Percentiles rank a stretch among this genome's conserved stretches.
Conservation (phyloP, 495 filamentous ascomycete species). For the Aspergillus haitiensis region DNA sequence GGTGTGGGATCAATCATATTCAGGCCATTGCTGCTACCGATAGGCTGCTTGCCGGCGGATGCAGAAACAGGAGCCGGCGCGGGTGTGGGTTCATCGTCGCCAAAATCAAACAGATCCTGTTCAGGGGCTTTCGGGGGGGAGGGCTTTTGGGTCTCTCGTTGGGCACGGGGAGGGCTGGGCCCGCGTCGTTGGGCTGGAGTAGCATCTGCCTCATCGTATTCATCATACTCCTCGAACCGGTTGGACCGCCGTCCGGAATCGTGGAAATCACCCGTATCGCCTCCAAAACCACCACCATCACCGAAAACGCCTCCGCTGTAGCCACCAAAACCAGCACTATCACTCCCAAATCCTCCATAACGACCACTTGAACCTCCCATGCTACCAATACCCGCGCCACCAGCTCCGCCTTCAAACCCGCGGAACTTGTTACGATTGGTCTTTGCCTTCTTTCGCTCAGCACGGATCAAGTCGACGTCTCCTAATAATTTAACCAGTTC, state of each 20-base stretch:
- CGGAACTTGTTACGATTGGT: slow-evolving; percentile 89
- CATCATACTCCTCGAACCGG: slow-evolving; percentile 95
- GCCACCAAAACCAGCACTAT: slow-evolving; percentile 69
- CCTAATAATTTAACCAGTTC: slow-evolving; percentile 90
- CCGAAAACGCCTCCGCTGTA: slow-evolving; percentile 89
- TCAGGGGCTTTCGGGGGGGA: slow-evolving; percentile 78
- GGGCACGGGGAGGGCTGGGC: slow-evolving; percentile 39
- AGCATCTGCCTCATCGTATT: slow-evolving; percentile 78
- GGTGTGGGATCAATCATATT: slow-evolving; percentile 53
- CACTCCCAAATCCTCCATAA: slow-evolving; percentile 90
- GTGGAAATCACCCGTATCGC: slow-evolving; percentile 66
- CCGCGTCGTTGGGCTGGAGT: slow-evolving; percentile 48
- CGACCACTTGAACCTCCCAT: slow-evolving; percentile 52
- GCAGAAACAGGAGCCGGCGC: slow-evolving; percentile 32
- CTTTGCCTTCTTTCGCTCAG: slow-evolving; percentile 92
- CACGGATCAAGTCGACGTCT: slow-evolving; percentile 89
- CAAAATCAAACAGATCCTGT: slow-evolving; percentile 82
- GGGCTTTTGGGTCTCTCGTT: slow-evolving; percentile 56
- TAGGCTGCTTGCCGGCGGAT: slow-evolving; percentile 51
- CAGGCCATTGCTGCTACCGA: slow-evolving; percentile 50
- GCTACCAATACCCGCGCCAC: slow-evolving; percentile 54
- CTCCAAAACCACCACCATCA: slow-evolving; percentile 85
- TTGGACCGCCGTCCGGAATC: slow-evolving; percentile 64
- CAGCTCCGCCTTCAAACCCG: slow-evolving; percentile 80
- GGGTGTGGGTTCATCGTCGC: slow-evolving; percentile 62